Percentiles rank a stretch among this genome's conserved stretches.
These are phyloP conservation scores for Camelina sativa DNA, from an alignment of 345 rosid species.

Conservation along the genomic window DNA sequence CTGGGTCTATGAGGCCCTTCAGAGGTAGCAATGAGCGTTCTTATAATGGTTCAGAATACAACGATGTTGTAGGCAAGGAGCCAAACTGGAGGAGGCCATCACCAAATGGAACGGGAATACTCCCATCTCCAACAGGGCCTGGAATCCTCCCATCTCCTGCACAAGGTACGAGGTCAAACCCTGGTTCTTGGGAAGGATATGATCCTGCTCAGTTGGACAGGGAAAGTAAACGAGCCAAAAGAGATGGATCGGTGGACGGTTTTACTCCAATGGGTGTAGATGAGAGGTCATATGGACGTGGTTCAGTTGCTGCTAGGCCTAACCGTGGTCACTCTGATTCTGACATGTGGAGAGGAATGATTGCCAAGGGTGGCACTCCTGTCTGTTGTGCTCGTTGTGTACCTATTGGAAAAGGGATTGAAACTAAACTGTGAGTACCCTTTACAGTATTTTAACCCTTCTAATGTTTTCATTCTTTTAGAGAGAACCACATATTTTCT, in stretches of 20 bases:
- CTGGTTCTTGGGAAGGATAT: constrained; percentile 79
- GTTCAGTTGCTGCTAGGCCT: constrained; percentile 45
- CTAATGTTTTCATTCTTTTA: not conserved
- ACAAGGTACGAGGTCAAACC: constrained; percentile 50
- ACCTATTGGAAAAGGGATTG: constrained; percentile 56
- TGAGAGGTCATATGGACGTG: constrained; percentile 55
- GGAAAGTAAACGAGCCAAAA: constrained; percentile 72
- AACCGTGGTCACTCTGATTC: constrained; percentile 48
- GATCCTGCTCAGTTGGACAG: constrained; percentile 68
- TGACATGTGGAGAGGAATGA: constrained; percentile 73
- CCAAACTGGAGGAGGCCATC: constrained; percentile 76
- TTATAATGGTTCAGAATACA: constrained; percentile 60
- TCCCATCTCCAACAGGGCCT: constrained; percentile 66
- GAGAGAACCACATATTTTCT: not conserved
- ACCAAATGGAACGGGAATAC: constrained; percentile 61
- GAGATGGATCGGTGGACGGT: constrained; percentile 59
- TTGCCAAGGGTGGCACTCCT: constrained; percentile 70
- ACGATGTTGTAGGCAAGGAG: constrained; percentile 53
- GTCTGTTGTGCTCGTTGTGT: constrained; percentile 68
- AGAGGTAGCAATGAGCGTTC: constrained; percentile 59
- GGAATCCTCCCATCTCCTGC: constrained; percentile 66
- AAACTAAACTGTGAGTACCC: constrained; percentile 58
- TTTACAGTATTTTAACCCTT: constrained; percentile 3
- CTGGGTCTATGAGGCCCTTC: constrained; percentile 54
- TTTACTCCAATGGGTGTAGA: constrained; percentile 48